phyloP scores from a whole-genome alignment of 805 yeast species.

The Citeromyces nyonsensis region DNA sequence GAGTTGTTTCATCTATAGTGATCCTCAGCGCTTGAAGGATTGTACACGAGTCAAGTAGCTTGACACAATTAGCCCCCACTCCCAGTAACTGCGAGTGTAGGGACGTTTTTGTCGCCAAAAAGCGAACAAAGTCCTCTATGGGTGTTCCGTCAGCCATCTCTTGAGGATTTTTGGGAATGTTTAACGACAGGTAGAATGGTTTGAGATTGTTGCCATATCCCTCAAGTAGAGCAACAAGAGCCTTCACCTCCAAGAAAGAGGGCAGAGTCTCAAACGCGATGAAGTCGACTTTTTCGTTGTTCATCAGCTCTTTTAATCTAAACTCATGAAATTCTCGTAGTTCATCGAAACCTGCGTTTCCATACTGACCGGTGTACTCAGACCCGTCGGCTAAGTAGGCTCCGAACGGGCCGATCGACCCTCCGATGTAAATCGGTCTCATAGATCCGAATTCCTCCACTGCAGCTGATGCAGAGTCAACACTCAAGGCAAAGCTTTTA shows the following conservation, averaged over 20 bases:
- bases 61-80: slow-evolving; percentile 60
- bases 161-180: slow-evolving; percentile 14
- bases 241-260: slow-evolving; percentile 35
- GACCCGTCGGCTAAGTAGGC: slow-evolving; percentile 52
- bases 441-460: background rate
- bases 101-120: slow-evolving; percentile 8
- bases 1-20: slow-evolving; percentile 3
- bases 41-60: slow-evolving; percentile 20
- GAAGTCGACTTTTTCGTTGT: slow-evolving; percentile 29
- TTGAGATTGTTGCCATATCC: slow-evolving; percentile 1
- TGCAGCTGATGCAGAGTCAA: slow-evolving; percentile 7
- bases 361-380: slow-evolving; percentile 63
- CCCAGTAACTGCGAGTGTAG: slow-evolving; percentile 19
- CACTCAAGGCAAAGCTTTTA: slow-evolving; percentile 4
- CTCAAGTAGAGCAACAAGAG: slow-evolving; percentile 21
- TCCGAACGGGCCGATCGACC: slow-evolving; percentile 69
- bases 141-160: slow-evolving; percentile 35
- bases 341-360: slow-evolving; percentile 17
- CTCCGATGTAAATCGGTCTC: slow-evolving; percentile 22
- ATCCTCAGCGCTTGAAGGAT: slow-evolving; percentile 17
- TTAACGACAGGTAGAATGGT: slow-evolving; percentile 15
- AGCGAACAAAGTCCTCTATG: slow-evolving; percentile 14
- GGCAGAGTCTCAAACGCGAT: slow-evolving; percentile 69
- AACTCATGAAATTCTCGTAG: slow-evolving; percentile 35
- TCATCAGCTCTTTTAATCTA: slow-evolving; percentile 21